Evolutionary conservation across 1,284 basidiomycete species (phyloP), one percentile per base, ranked within the genome.

Genomic region (Rhizoctonia solani): DNA sequence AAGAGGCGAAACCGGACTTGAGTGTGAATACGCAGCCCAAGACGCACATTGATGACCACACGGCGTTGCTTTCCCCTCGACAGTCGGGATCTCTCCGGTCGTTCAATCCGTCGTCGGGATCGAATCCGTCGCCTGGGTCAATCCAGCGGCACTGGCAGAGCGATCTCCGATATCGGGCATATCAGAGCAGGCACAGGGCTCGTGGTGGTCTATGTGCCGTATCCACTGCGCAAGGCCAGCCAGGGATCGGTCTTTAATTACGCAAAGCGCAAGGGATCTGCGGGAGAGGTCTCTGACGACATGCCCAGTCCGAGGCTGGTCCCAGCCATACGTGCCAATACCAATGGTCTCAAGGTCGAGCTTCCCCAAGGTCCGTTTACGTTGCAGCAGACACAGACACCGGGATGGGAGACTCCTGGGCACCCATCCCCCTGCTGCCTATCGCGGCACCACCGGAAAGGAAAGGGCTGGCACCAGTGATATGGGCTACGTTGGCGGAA

Each of bases 341-440:
- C 78, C 80, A 44, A 32, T n/a, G n/a, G n/a, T 4, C 50, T 53
- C 16, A 53, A 25, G 23, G 23, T 65, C 6, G 29, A 27, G 6
- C 46, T 61, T 21, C 77, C 79, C 4, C 71, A 78, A 16, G 74
- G 77, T 1, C 79, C 82, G 6, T 83, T 83, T 69, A 85, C 85
- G 11, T 72, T 84, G 6, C 73, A 84, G 6, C 85, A 88, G 65
- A 83, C 78, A 69, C 76, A 76, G 66, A 85, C 85, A 1, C 84
- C 86, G 1, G 86, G 87, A 4, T 87, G 86, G 85, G 85, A 88
- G 68, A 81, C 83, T 13, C 87, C 0, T 88, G 87, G 86, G 81
- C 83, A 32, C 79, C 84, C 79, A 83, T 63, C 68, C 68, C 13
- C 77, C 77, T 34, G 37, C 66, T 46, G 41, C 52, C 5, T 71